phyloP scores from a whole-genome alignment of 495 filamentous ascomycete species.

The Terfezia claveryi region DNA sequence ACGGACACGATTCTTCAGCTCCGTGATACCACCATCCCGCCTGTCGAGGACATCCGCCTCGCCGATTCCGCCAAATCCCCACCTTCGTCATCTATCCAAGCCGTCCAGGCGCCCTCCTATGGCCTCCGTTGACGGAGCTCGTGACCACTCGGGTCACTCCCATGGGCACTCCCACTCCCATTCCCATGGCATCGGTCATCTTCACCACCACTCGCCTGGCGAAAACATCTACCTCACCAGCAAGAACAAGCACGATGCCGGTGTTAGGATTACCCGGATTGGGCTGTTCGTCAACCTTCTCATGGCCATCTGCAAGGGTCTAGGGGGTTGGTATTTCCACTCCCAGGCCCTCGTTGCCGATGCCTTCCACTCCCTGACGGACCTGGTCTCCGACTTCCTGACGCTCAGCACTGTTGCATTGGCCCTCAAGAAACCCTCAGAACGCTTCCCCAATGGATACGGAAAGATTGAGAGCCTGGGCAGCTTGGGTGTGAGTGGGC shows the following conservation, averaged over 20 bases:
- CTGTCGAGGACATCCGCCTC: no score
- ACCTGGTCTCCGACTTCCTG: slow-evolving; percentile 82
- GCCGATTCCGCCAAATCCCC: neutral
- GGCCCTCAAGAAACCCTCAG: slow-evolving; percentile 62
- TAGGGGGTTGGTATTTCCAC: slow-evolving; percentile 82
- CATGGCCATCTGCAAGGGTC: slow-evolving; percentile 83
- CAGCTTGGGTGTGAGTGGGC: slow-evolving; percentile 71
- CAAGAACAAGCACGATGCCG: slow-evolving; percentile 72
- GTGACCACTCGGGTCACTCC: slow-evolving; percentile 5
- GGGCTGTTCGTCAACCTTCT: slow-evolving; percentile 76
- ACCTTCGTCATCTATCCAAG: neutral
- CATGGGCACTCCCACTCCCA: slow-evolving; percentile 4
- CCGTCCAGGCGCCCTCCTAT: neutral
- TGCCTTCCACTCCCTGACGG: slow-evolving; percentile 82
- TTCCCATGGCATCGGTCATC: slow-evolving; percentile 27
- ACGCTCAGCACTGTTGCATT: slow-evolving; percentile 83
- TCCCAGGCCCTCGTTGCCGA: slow-evolving; percentile 86
- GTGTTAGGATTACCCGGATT: slow-evolving; percentile 82
- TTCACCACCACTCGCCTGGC: slow-evolving; percentile 53
- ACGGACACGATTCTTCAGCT: no score
- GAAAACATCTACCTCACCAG: slow-evolving; percentile 82
- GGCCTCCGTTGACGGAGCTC: neutral
- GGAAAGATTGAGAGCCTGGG: slow-evolving; percentile 95
- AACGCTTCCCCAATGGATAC: slow-evolving; percentile 69
- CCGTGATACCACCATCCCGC: no score